Evolutionary conservation across 768 basidiomycete species (phyloP), one percentile per base, ranked within the genome.

Genomic region (Amanita brunnescens): DNA sequence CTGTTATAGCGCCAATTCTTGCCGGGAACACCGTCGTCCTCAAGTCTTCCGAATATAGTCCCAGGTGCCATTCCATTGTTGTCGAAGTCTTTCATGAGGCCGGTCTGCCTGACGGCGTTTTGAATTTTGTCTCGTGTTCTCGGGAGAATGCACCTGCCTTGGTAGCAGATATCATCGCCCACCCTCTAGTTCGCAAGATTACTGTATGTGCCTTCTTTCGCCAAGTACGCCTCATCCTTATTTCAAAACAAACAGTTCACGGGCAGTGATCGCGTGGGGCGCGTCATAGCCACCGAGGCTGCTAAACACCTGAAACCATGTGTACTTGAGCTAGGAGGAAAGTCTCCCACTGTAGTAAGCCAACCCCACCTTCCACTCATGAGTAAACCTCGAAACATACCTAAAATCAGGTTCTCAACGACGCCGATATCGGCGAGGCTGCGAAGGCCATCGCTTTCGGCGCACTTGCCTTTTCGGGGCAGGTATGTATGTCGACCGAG

Each of bases 1-100:
- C 77, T 0, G 60, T 77, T 12, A 69, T 67, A 1, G 56, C 73
- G 9, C 76, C 79, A 0, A 59, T 80, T 29, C 57, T 80, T 1
- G 78, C 78, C 47, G 80, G 80, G 1, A 81, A 81, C 58, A 78
- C 79, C 0, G 72, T 77, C 5, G 69, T 81, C 2, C 58, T 81
- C 39, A 78, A 77, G 52, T 69, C 71, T 10, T 78, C 78, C 0
- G 80, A 80, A 54, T 62, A 65, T 39, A 75, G 70, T 47, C 79
- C 80, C 0, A 64, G 72, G 13, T 70, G 67, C 18, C 77, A 79
- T 49, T 63, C 66, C 6, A 61, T 79, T 6, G 66, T 76, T 9
- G 64, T 66, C 0, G 76, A 79, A 51, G 56, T 76, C 1, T 68
- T 81, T 18, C 65, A 75, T 12, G 76, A 80, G 55, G 83, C 82